Percentiles rank a stretch among this genome's conserved stretches.
Conservation (phyloP, 2,329 filamentous ascomycete species). For the Sphaerulina vaccinii region DNA sequence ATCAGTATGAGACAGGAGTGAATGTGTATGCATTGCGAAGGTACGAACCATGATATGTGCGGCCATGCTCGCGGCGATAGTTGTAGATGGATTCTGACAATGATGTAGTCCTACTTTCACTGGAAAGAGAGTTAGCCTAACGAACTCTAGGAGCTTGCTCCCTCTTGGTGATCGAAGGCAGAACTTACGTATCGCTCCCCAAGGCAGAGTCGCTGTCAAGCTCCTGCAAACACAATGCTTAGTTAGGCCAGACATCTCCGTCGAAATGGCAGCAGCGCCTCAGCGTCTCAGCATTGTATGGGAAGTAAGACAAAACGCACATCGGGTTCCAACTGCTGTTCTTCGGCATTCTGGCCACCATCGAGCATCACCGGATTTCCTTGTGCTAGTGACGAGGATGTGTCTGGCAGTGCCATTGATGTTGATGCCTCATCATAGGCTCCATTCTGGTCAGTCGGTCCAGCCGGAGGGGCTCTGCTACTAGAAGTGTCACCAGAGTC, state of each 20-base stretch:
- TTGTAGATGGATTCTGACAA: conserved; percentile 40
- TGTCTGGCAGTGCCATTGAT: neutral
- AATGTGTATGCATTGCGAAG: neutral
- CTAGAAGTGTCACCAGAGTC: neutral
- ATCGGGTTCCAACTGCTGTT: conserved; percentile 40
- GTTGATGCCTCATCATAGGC: neutral
- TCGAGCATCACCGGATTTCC: conserved; percentile 13
- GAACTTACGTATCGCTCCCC: conserved; percentile 37
- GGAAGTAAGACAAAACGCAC: conserved; percentile 25
- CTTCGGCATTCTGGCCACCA: conserved; percentile 32
- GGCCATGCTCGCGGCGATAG: conserved; percentile 39
- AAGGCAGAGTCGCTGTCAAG: conserved; percentile 38
- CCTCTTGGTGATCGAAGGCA: neutral
- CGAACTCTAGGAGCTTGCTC: neutral
- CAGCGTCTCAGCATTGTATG: neutral
- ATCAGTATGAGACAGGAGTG: conserved; percentile 4
- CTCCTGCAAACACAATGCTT: conserved; percentile 27
- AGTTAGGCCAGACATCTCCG: neutral
- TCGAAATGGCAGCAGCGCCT: neutral
- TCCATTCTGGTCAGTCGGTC: neutral
- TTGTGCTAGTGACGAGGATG: neutral
- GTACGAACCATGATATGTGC: conserved; percentile 39
- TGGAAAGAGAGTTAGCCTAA: conserved; percentile 22
- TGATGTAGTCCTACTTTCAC: conserved; percentile 37
- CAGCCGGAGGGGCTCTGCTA: neutral